Conservation (phyloP, 2,329 filamentous ascomycete species). For the Calonectria naviculata region DNA sequence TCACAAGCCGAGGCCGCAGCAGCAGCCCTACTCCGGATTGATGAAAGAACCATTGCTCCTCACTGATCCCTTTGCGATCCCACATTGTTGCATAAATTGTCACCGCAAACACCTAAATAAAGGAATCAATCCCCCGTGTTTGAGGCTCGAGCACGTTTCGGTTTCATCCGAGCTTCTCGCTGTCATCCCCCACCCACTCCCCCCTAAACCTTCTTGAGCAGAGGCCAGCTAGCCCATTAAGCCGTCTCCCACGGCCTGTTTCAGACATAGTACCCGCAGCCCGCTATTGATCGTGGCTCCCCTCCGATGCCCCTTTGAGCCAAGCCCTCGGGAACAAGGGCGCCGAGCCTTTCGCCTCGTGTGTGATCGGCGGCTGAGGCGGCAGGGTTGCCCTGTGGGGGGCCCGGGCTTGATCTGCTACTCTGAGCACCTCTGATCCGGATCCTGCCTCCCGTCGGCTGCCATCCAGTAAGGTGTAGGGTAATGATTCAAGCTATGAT, state of each 20-base stretch:
- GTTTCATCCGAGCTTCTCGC: conserved; percentile 12
- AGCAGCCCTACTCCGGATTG: not conserved
- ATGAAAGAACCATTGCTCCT: not conserved
- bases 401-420: not conserved
- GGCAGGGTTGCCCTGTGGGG: conserved; percentile 4
- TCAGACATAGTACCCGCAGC: conserved; percentile 5
- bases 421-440: not conserved
- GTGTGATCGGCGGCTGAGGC: conserved; percentile 2
- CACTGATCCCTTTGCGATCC: not conserved
- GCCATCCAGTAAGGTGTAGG: not conserved
- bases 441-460: not conserved
- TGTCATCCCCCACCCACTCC: not conserved
- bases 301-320: conserved; percentile 11
- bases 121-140: not conserved
- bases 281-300: conserved; percentile 7
- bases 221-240: not conserved
- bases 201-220: not conserved
- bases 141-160: conserved; percentile 9
- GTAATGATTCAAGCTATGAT: not conserved
- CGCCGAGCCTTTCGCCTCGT: not conserved
- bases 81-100: not conserved
- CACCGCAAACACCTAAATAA: not conserved
- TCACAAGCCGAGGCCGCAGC: not conserved
- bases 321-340: not conserved
- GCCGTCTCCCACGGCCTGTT: conserved; percentile 5